A percentile compares a stretch with the other conserved stretches of the same genome.
Conservation (phyloP, 192 early-diverging fungal genomes). For the Coemansia sp. region DNA sequence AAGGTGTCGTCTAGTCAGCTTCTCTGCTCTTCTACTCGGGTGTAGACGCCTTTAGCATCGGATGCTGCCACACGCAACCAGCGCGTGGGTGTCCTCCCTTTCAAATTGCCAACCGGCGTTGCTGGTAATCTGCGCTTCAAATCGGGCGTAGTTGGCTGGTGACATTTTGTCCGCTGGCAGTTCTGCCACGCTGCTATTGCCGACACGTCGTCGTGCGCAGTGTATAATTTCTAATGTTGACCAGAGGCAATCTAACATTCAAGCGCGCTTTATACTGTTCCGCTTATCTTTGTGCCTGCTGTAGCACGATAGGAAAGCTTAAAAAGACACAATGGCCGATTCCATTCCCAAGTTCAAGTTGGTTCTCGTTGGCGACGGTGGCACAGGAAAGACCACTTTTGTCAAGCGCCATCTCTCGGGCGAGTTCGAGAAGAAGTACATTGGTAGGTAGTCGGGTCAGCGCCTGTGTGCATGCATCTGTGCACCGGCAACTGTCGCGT, state of each 20-base stretch:
- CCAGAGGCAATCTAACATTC: constrained; percentile 7
- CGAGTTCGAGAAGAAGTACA: constrained; percentile 99
- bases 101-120: too few species aligned
- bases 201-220: too few species aligned
- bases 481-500: neutral
- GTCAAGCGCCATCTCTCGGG: constrained; percentile 99
- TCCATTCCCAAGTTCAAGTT: constrained; percentile 49
- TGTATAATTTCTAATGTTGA: neutral
- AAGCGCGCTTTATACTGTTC: neutral
- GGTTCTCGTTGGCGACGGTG: constrained; percentile 91
- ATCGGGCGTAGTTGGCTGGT: too few species aligned
- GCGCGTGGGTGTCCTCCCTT: too few species aligned
- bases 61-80: too few species aligned
- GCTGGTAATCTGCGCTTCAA: too few species aligned
- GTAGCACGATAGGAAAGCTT: constrained; percentile 18
- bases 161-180: too few species aligned
- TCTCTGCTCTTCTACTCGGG: too few species aligned
- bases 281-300: neutral
- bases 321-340: constrained; percentile 29
- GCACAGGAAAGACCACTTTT: constrained; percentile 99
- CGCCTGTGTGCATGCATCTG: neutral
- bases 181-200: too few species aligned
- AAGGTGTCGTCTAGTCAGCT: too few species aligned
- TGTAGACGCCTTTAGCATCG: too few species aligned
- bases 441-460: constrained; percentile 53